Percentiles rank a stretch among this genome's conserved stretches.
Conservation (phyloP, 371 early-diverging fungal species). For the Choanephora cucurbitarum region DNA sequence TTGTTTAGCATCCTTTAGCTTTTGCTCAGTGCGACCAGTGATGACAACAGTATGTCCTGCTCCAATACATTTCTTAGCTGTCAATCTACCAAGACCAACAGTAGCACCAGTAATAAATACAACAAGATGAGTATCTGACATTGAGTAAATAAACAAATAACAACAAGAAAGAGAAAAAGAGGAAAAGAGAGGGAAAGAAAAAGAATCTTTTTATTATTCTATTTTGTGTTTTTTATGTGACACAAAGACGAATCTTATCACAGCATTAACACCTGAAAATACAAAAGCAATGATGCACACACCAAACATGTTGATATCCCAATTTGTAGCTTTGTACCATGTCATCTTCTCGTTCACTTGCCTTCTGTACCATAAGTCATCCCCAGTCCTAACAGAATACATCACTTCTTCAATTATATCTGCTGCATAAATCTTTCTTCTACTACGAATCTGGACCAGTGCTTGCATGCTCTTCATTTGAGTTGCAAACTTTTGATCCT, state of each 20-base stretch:
- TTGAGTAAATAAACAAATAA: background rate
- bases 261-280: background rate
- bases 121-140: conserved; percentile 1
- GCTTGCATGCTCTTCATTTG: conserved; percentile 20
- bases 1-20: conserved; percentile 17
- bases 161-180: background rate
- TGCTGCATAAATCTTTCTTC: conserved; percentile 20
- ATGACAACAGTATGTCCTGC: conserved; percentile 40
- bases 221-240: conserved; percentile 10
- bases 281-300: background rate
- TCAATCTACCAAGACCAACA: conserved; percentile 32
- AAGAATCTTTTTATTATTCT: conserved; percentile 2
- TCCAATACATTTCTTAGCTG: conserved; percentile 31
- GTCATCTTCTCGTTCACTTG: conserved; percentile 2
- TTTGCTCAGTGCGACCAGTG: conserved; percentile 32
- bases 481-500: conserved; percentile 4
- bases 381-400: conserved; percentile 1
- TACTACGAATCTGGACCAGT: conserved; percentile 27
- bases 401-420: conserved; percentile 38
- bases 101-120: conserved; percentile 49
- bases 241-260: conserved; percentile 8
- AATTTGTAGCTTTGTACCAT: conserved; percentile 13
- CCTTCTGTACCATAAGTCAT: conserved; percentile 12
- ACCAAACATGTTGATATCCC: conserved; percentile 10
- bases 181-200: background rate